Evolutionary conservation across 495 filamentous ascomycete species (phyloP), one percentile per base, ranked within the genome.

Genomic region (Rhizodiscina lignyota): DNA sequence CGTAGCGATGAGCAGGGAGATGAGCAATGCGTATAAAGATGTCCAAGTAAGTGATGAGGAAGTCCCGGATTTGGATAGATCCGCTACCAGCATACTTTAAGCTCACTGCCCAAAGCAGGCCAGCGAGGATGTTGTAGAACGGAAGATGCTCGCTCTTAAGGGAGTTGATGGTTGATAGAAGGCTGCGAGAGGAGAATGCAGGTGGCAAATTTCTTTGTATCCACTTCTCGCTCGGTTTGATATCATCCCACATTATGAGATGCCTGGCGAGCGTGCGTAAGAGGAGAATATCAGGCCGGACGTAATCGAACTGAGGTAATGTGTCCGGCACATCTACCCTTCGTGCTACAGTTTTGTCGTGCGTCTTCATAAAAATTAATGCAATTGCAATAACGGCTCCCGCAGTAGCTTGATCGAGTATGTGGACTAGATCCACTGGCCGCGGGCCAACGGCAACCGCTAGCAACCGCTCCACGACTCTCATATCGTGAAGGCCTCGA

Each of bases 331-430:
- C 73, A 51, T 94, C 83, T 24, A 99, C 77, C 59, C 93, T 96
- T 36, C 75, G 70, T 3, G 89, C 91, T 31, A 99, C 62, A n/a
- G 74, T 71, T 36, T 76, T 68, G 48, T 99, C 80, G 37, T 87
- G 79, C 0, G 91, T 83, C 52, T 94, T 96, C 85, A 99, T 91
- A 54, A 85, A 99, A 30, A 96, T 87, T 27, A 96, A 68, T n/a
- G 83, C 74, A 32, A 94, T 66, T 2, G 89, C 85, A 32, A 96
- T 67, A 2, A 83, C 84, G 1, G 89, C 85, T 27, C 77, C 87
- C 21, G 89, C 80, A 15, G 83, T 89, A 18, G 89, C 85, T 46
- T 84, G 78, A 44, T 99, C 89, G 1, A 96, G 67, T 13, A 94
- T 70, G 47, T 99, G 85, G 16, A 93, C 83, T 19, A 86, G 60